Percentiles rank a stretch among this genome's conserved stretches.
Evolutionary conservation across 169 alveolate genomes (phyloP).

Genomic region (Plasmodium blacklocki): DNA sequence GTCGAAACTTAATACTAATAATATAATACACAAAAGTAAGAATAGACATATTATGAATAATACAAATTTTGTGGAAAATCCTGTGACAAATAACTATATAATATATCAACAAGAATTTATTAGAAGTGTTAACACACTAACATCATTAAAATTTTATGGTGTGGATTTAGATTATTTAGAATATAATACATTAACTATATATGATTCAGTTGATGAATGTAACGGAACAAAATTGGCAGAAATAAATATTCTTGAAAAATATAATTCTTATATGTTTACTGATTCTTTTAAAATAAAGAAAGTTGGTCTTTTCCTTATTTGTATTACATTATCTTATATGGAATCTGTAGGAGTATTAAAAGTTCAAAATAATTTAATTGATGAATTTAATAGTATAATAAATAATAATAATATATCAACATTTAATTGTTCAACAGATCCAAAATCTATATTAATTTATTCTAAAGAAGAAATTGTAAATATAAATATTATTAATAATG

Average conservation of each 20-base stretch:
- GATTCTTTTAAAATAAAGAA: conserved; percentile 6
- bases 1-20: too few relatives aligned
- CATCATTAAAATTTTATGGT: conserved; percentile 23
- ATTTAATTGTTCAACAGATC: conserved; percentile 17
- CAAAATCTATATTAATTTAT: conserved; percentile 3
- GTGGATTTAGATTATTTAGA: neutral
- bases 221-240: neutral
- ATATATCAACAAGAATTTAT: conserved; percentile 17
- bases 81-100: neutral
- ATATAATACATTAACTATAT: neutral
- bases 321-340: neutral
- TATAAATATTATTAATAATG: neutral
- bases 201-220: conserved; percentile 20
- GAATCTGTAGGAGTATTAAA: conserved; percentile 13
- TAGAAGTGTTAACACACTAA: conserved; percentile 1
- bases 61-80: neutral
- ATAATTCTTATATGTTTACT: conserved; percentile 21
- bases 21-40: too few relatives aligned
- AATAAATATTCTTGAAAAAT: neutral
- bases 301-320: conserved; percentile 31
- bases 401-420: conserved; percentile 14
- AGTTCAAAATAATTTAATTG: conserved; percentile 43
- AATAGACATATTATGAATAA: neutral
- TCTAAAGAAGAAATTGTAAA: neutral
- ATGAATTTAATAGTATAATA: conserved; percentile 8